Percentiles rank a stretch among this genome's conserved stretches.
phyloP scores from a whole-genome alignment of 768 basidiomycete genomes.

The Termitomyces titanicus region DNA sequence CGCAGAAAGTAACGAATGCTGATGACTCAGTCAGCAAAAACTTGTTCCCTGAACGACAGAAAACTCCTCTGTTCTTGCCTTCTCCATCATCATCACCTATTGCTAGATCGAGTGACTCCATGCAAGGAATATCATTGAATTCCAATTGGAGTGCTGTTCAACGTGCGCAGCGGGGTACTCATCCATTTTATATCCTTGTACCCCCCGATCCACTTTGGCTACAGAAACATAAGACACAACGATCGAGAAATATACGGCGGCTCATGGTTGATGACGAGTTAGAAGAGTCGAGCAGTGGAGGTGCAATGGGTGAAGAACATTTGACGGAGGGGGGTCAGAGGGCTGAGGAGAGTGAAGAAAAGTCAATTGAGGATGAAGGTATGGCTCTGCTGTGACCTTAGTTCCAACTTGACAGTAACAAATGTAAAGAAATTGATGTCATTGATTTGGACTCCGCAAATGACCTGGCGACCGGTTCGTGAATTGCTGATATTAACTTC shows the following conservation, averaged over 20 bases:
- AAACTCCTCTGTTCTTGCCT: conserved; percentile 46
- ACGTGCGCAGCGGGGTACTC: neutral
- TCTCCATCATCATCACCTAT: conserved; percentile 36
- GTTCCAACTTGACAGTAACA: conserved; percentile 9
- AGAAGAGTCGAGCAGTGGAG: neutral
- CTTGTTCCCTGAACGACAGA: conserved; percentile 11
- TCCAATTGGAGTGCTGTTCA: neutral
- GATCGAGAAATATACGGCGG: neutral
- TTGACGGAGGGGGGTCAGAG: neutral
- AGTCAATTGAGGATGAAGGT: conserved; percentile 17
- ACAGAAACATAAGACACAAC: conserved; percentile 9
- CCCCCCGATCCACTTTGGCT: conserved; percentile 29
- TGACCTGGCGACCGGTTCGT: conserved; percentile 14
- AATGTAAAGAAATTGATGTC: conserved; percentile 12
- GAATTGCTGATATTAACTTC: neutral
- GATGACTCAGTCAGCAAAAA: neutral
- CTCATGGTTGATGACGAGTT: neutral
- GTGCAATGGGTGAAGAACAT: neutral
- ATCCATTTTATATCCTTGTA: conserved; percentile 24
- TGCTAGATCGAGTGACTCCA: neutral
- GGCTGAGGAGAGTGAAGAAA: neutral
- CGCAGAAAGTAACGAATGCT: neutral
- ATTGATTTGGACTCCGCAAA: conserved; percentile 14
- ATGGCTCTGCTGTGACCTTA: conserved; percentile 11
- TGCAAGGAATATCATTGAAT: neutral